phyloP scores from a whole-genome alignment of 345 rosid species.

The Citrus cavaleriei region DNA sequence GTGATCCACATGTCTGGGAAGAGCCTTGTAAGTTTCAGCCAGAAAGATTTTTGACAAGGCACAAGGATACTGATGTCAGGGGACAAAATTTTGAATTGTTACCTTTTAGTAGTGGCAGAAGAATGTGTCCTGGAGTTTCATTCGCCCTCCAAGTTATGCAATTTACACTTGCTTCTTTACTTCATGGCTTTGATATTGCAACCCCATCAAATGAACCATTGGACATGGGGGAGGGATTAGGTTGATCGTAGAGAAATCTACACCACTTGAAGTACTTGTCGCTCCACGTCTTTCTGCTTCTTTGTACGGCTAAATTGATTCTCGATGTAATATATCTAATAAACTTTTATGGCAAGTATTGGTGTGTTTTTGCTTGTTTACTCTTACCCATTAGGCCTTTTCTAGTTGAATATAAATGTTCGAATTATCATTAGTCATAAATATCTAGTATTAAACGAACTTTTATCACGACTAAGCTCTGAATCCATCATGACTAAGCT shows the following conservation, averaged over 20 bases:
- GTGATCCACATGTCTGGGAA: conserved; percentile 28
- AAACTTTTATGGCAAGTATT: too few species aligned
- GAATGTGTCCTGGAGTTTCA: conserved; percentile 33
- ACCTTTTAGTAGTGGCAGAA: conserved; percentile 31
- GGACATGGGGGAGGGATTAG: conserved; percentile 17
- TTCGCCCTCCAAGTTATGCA: conserved; percentile 18
- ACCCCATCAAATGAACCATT: conserved; percentile 14
- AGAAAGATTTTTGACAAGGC: conserved; percentile 24
- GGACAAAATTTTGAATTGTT: conserved; percentile 24
- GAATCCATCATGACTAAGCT: too few species aligned
- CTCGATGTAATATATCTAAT: too few species aligned
- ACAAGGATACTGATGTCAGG: conserved; percentile 14
- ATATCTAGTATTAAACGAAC: too few species aligned
- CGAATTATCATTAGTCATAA: too few species aligned
- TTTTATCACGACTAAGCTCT: too few species aligned
- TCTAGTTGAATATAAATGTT: too few species aligned
- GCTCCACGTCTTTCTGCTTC: conserved; percentile 22
- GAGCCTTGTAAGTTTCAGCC: conserved; percentile 27
- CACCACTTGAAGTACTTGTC: conserved; percentile 30
- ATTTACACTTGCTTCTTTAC: conserved; percentile 23
- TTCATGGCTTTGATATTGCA: conserved; percentile 24
- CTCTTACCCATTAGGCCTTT: too few species aligned
- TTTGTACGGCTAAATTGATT: neutral
- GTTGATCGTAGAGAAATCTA: conserved; percentile 12
- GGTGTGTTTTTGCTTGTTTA: too few species aligned